Conservation (phyloP, 2,329 filamentous ascomycete genomes). For the Pseudogymnoascus sp. region DNA sequence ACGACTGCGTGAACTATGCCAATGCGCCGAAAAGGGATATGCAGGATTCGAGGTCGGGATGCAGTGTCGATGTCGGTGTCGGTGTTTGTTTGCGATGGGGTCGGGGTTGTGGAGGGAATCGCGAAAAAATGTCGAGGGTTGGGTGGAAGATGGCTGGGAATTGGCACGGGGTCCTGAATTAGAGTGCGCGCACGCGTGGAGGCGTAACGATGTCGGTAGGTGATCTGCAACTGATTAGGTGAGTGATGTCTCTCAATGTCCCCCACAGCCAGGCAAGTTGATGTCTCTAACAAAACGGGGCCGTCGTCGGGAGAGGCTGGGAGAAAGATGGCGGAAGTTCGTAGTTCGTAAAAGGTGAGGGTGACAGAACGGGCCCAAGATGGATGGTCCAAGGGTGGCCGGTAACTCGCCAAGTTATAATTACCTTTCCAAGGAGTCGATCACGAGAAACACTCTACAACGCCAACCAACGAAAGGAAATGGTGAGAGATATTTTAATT, state of each 20-base stretch:
- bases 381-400: conserved; percentile 3
- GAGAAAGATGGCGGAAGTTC: background rate
- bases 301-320: background rate
- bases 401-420: conserved; percentile 7
- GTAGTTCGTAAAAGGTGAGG: background rate
- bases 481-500: background rate
- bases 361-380: background rate
- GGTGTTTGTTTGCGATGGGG: background rate
- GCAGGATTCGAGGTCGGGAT: background rate
- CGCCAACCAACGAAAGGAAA: background rate
- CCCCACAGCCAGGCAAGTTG: background rate
- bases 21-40: conserved; percentile 12
- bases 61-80: background rate
- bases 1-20: conserved; percentile 19
- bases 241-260: background rate
- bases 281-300: conserved; percentile 4
- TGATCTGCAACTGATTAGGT: background rate
- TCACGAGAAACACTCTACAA: conserved; percentile 5
- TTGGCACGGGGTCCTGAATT: conserved; percentile 2
- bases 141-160: conserved; percentile 6
- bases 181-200: conserved; percentile 2
- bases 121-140: conserved; percentile 6
- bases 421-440: conserved; percentile 3
- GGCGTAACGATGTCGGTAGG: background rate
- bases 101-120: background rate